Base-by-base conservation (phyloP, 1,284 basidiomycete genomes). In the Malassezia globosa region DNA sequence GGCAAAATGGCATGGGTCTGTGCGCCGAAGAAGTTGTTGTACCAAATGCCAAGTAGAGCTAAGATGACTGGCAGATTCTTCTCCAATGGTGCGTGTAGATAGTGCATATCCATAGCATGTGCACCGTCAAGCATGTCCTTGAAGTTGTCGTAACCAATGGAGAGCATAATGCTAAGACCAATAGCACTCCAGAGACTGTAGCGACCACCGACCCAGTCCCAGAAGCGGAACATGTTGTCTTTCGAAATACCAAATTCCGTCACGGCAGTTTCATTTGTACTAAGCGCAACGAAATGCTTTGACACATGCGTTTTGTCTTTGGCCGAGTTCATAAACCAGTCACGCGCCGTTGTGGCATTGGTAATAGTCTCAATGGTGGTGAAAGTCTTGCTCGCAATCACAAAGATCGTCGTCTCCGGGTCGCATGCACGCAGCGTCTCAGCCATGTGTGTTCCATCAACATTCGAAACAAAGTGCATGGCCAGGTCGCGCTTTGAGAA, bases 321-420 rank as follows among this genome's bases (percentile, higher is more conserved):
- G 36, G 90, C 89, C 6, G 77, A 74, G 37, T 76, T 72, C 51
- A 97, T 78, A 84, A 97, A 96, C 92, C 94, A 97, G 49, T 83
- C 82, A 48, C 87, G 81, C 10, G 92, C 92, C 42, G 81, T 84
- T 73, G 86, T 84, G 24, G 92, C 92, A 73, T 97, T 97, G 60
- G 92, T 96, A 76, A 96, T 95, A 34, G 92, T 97, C 78, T 97
- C 94, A 75, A 96, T 92, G 10, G 92, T 97, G 36, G 92, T 97
- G 74, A 97, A 97, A 0, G 94, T 97, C 80, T 97, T 97, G 74
- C 82, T 84, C 26, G 92, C 92, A 62, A 97, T 83, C 75, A 97
- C 94, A 79, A 96, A 96, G 54, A 97, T 77, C 3, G 92, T 96
- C 14, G 83, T 84, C 74, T 97, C 90, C 1, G 88, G 85, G 74